Base-by-base conservation (phyloP, 495 filamentous ascomycete genomes). In the Cudoniella acicularis region DNA sequence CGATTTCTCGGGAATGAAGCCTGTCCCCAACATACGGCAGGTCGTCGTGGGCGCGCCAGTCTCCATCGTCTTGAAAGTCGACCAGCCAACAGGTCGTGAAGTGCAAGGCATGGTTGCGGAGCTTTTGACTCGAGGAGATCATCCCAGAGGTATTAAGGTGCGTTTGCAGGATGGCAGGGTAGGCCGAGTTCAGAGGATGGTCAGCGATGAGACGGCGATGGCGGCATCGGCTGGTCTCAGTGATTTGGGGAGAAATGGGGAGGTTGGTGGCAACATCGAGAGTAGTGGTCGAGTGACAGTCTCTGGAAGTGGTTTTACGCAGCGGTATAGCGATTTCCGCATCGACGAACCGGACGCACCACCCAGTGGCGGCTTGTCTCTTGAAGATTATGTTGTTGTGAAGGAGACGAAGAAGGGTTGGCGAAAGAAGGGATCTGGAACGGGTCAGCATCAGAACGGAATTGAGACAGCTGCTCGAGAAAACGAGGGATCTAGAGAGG, bases 71-170 rank as follows among this genome's bases (percentile, higher is more conserved):
- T 76, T 89, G 24, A 91, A 91, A 64, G 75, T 69, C 11, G 87
- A 91, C 65, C 88, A 91, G 64, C 79, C 76, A 0, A 89, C 87
- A 1, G 87, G 87, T 10, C 79, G 79, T 41, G 81, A 87, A 62
- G 85, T 88, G 1, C 71, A 73, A 47, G 88, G 88, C 10, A 69
- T 72, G 0, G 80, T 90, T 2, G 71, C 71, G 26, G 79, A 87
- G 18, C 69, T 90, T 6, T 72, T 90, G 20, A 90, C 87, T n/a
- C 67, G 74, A 9, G 87, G 86, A 11, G 79, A 89, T 54, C 88
- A 91, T 61, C 83, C 85, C n/a, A 75, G 84, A 26, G 88, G 88
- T 49, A 87, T 91, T 72, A 91, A 91, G 72, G 88, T 91, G 16
- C 79, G 86, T 1, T 71, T 90, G 1, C 66, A 71, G 16, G 84